phyloP scores from a whole-genome alignment of 305 asterid genomes.

The Caryopteris hybrid region DNA sequence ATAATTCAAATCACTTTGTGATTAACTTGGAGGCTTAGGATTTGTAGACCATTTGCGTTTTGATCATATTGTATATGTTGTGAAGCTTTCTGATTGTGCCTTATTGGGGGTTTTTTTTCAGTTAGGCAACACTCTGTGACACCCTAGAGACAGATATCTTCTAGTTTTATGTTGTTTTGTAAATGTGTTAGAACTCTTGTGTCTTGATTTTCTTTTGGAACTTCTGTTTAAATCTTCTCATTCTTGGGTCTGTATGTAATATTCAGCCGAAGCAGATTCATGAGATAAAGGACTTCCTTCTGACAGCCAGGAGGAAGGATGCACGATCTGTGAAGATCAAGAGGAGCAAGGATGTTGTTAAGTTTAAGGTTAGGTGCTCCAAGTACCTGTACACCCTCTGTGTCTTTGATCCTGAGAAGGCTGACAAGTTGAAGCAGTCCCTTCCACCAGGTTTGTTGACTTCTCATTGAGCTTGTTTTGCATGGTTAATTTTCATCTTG shows the following conservation, averaged over 20 bases:
- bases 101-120: no score
- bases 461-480: not conserved
- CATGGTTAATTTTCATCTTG: not conserved
- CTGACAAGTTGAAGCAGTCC: slow-evolving; percentile 48
- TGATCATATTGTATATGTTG: no score
- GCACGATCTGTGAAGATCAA: slow-evolving; percentile 48
- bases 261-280: slow-evolving; percentile 51
- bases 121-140: no score
- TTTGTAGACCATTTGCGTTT: no score
- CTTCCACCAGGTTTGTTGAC: slow-evolving; percentile 37
- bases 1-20: no score
- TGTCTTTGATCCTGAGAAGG: slow-evolving; percentile 40
- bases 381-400: slow-evolving; percentile 46
- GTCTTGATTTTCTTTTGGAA: not conserved
- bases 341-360: slow-evolving; percentile 43
- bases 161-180: no score
- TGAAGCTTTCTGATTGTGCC: no score
- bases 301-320: slow-evolving; percentile 52
- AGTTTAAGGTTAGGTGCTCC: slow-evolving; percentile 51
- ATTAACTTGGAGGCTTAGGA: no score
- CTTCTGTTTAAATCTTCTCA: not conserved
- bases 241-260: not conserved
- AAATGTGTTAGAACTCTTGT: no score
- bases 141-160: no score
- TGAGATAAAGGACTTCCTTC: slow-evolving; percentile 54